These are phyloP conservation scores for thale cress (Arabidopsis thaliana) DNA, from an alignment of 345 rosid species.

Conservation along the genomic window TAIR10.1 NC_003075.7:15390001-15390500, in stretches of 20 bases:
- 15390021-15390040: conserved; percentile 28
- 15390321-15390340: conserved; percentile 36
- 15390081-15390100: neutral
- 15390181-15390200: conserved; percentile 50
- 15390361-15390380: conserved; percentile 39
- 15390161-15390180: conserved; percentile 70
- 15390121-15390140: conserved; percentile 15
- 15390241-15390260: conserved; percentile 49
- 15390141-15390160: neutral
- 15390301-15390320: conserved; percentile 29
- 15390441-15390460: conserved; percentile 11
- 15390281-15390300: conserved; percentile 55
- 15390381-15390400: conserved; percentile 38
- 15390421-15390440: neutral
- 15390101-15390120: neutral
- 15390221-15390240: conserved; percentile 45
- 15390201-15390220: conserved; percentile 73
- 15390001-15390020: neutral
- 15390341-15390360: conserved; percentile 37
- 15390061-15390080: neutral
- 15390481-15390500: neutral
- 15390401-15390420: neutral
- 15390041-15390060: neutral
- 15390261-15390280: conserved; percentile 52
- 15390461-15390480: conserved; percentile 39